Conservation (phyloP, 2,329 filamentous ascomycete genomes). For the Sporothrix variecibatus region DNA sequence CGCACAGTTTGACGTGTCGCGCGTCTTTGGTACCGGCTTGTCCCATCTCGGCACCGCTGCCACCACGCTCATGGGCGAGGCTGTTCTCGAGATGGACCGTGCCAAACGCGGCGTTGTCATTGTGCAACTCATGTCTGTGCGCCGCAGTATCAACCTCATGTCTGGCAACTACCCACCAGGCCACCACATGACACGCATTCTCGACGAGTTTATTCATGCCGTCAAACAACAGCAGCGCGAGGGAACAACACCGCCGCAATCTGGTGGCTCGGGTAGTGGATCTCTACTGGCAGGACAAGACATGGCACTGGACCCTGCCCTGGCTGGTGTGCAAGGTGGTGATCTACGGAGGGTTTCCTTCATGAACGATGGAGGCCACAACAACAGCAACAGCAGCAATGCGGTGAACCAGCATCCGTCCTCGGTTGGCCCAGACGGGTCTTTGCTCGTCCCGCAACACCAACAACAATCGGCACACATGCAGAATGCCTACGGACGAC, state of each 20-base stretch:
- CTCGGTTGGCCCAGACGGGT: not conserved
- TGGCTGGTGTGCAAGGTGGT: not conserved
- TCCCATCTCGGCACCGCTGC: constrained; percentile 20
- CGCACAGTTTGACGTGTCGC: not conserved
- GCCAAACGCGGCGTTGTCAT: not conserved
- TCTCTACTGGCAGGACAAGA: not conserved
- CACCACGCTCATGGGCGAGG: constrained; percentile 16
- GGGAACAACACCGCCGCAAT: not conserved
- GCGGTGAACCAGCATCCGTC: not conserved
- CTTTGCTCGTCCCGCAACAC: not conserved
- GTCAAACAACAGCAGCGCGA: not conserved
- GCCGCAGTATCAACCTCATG: constrained; percentile 15
- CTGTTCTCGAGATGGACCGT: not conserved
- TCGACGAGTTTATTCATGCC: constrained; percentile 10
- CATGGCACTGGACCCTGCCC: not conserved
- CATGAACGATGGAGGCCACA: not conserved
- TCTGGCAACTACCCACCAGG: constrained; percentile 2
- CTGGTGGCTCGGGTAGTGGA: not conserved
- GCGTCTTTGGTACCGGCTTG: constrained; percentile 10
- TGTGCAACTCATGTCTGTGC: constrained; percentile 9
- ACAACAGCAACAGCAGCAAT: not conserved
- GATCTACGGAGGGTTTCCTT: not conserved
- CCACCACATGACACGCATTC: constrained; percentile 15
- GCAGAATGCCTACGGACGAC: not conserved
- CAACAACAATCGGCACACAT: not conserved